Evolutionary conservation across 208 protist genomes (phyloP), one percentile per base, ranked within the genome.

Genomic region (Perkinsela sp.): DNA sequence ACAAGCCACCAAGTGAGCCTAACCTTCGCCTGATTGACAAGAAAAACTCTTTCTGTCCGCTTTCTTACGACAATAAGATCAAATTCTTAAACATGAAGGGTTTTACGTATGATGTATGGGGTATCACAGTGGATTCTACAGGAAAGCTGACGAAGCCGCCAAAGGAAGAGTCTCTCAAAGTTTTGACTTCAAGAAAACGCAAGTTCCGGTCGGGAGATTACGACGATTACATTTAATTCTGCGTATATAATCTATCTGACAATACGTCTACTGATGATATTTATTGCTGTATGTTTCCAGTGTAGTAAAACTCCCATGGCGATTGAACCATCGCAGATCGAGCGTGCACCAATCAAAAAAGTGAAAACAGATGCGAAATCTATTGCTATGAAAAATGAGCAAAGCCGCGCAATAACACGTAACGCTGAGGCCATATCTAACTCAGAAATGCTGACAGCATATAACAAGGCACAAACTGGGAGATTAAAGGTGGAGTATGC

Each of bases 401-500:
- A n/a, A 6, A 57, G 13, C 22, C 40, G 40, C 13, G 40, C 40
- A 57, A 6, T n/a, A 57, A 22, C 6, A 57, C 6, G 22, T 6
- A 57, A 6, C 6, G 40, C 6, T n/a, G 40, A 57, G 6, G 40
- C 40, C 40, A 57, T 57, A 57, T 57, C 22, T 57, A 6, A 22
- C 13, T 6, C 40, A 57, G 40, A 57, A 57, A 57, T n/a, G 22
- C 6, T 22, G 22, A 57, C 22, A 22, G 22, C 6, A 57, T 57
- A 57, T 22, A 57, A 57, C 6, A 57, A 57, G 40, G 40, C 40
- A 6, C 6, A n/a, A 22, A 22, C 6, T n/a, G 40, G 40, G 22
- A 22, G 40, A 57, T n/a, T 57, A 6, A 57, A 22, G 13, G 22
- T 22, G 22, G 67, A 68, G 30, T n/a, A 90, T 30, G 85, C 86